Conservation (phyloP, 2,329 filamentous ascomycete species). For the Teratosphaeria epicoccoides region DNA sequence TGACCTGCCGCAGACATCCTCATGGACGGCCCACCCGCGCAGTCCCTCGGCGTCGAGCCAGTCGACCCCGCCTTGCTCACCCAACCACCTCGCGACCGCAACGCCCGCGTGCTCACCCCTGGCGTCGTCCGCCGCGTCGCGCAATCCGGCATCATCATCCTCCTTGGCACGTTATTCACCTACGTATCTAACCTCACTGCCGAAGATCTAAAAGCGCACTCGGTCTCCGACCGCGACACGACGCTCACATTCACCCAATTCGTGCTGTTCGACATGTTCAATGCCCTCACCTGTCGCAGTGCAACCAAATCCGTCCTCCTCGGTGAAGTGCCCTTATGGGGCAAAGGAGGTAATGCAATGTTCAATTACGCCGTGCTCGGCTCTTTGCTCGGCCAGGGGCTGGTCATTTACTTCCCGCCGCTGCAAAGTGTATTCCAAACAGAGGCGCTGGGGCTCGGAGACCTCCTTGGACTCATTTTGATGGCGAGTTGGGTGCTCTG, state of each 20-base stretch:
- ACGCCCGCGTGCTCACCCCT: conserved; percentile 81
- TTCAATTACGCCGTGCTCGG: conserved; percentile 94
- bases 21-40: conserved; percentile 96
- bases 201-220: conserved; percentile 46
- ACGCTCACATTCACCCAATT: conserved; percentile 99
- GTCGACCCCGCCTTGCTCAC: conserved; percentile 93
- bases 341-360: conserved; percentile 74
- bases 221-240: conserved; percentile 84
- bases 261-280: conserved; percentile 99
- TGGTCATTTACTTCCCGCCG: conserved; percentile 91
- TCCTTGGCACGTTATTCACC: conserved; percentile 80
- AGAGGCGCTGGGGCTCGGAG: conserved; percentile 63
- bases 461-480: conserved; percentile 60
- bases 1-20: conserved; percentile 72
- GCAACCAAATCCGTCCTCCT: conserved; percentile 80
- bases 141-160: conserved; percentile 79
- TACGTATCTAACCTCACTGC: conserved; percentile 85
- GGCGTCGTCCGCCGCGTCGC: conserved; percentile 74
- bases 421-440: conserved; percentile 94
- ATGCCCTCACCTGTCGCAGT: conserved; percentile 84
- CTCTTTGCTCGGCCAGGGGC: conserved; percentile 71
- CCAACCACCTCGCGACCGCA: conserved; percentile 73
- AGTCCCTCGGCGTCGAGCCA: conserved; percentile 89
- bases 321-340: conserved; percentile 56
- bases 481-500: conserved; percentile 89